These are phyloP conservation scores for Candida sanyaensis DNA, from an alignment of 1,139 yeast species.

Conservation along the genomic window DNA sequence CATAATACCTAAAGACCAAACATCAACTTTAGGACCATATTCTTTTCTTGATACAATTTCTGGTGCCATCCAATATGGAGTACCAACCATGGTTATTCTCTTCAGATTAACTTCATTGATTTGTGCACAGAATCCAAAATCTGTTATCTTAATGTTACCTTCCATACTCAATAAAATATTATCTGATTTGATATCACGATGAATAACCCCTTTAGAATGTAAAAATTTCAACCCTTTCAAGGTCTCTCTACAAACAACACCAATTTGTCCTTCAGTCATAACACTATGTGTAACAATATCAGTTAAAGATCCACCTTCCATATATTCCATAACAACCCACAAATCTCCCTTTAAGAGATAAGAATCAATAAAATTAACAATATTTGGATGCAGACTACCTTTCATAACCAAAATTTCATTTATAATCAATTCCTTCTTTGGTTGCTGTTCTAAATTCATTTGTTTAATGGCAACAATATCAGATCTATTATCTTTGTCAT, in stretches of 20 bases:
- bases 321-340: slow-evolving; percentile 98
- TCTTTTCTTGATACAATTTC: slow-evolving; percentile 93
- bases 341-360: slow-evolving; percentile 72
- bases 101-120: slow-evolving; percentile 82
- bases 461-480: slow-evolving; percentile 89
- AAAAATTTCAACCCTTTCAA: slow-evolving; percentile 81
- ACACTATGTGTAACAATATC: slow-evolving; percentile 95
- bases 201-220: slow-evolving; percentile 93
- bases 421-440: slow-evolving; percentile 90
- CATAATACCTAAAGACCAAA: slow-evolving; percentile 98
- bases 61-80: slow-evolving; percentile 99
- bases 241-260: slow-evolving; percentile 93
- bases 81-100: slow-evolving; percentile 98
- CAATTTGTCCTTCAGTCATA: slow-evolving; percentile 97
- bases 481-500: slow-evolving; percentile 55
- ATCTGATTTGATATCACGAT: slow-evolving; percentile 94
- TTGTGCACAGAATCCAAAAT: slow-evolving; percentile 94
- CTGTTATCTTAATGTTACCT: slow-evolving; percentile 90
- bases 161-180: slow-evolving; percentile 78
- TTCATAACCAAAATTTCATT: slow-evolving; percentile 95
- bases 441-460: slow-evolving; percentile 91
- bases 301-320: slow-evolving; percentile 97
- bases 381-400: slow-evolving; percentile 85
- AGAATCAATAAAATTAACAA: slow-evolving; percentile 89
- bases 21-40: slow-evolving; percentile 96